These are phyloP conservation scores for Lavandula angustifolia DNA, from an alignment of 257 asterid genomes.

Conservation along the genomic window DNA sequence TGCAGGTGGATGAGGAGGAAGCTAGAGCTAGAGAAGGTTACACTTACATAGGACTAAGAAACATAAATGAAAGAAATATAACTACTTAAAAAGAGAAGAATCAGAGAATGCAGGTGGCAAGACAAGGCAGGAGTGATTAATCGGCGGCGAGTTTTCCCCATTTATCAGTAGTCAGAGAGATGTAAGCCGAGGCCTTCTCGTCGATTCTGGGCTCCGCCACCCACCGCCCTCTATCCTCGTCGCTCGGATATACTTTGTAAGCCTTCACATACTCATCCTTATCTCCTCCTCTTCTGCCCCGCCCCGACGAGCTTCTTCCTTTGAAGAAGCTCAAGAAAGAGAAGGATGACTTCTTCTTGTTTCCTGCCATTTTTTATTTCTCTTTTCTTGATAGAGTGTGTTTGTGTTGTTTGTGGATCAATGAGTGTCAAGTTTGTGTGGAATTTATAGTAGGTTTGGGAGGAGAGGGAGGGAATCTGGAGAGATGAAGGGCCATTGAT, in stretches of 20 bases:
- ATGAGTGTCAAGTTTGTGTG: constrained; percentile 17
- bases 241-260: constrained; percentile 51
- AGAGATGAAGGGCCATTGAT: constrained; percentile 32
- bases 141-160: constrained; percentile 40
- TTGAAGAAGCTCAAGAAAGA: constrained; percentile 46
- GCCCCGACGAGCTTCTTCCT: neutral
- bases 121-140: neutral
- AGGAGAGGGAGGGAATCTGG: neutral
- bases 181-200: constrained; percentile 52
- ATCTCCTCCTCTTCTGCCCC: constrained; percentile 17
- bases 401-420: constrained; percentile 4
- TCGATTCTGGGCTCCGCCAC: constrained; percentile 68
- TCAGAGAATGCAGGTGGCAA: too few species aligned
- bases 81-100: neutral
- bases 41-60: neutral
- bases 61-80: constrained; percentile 22
- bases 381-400: too few species aligned
- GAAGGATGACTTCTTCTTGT: constrained; percentile 55
- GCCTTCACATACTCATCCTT: constrained; percentile 45
- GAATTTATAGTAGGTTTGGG: constrained; percentile 25
- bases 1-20: too few species aligned
- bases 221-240: constrained; percentile 61
- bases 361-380: constrained; percentile 52
- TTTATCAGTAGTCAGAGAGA: constrained; percentile 39
- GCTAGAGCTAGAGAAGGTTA: too few species aligned